Conservation (phyloP, 306 rosid species). For the Rosa multiflora region DNA sequence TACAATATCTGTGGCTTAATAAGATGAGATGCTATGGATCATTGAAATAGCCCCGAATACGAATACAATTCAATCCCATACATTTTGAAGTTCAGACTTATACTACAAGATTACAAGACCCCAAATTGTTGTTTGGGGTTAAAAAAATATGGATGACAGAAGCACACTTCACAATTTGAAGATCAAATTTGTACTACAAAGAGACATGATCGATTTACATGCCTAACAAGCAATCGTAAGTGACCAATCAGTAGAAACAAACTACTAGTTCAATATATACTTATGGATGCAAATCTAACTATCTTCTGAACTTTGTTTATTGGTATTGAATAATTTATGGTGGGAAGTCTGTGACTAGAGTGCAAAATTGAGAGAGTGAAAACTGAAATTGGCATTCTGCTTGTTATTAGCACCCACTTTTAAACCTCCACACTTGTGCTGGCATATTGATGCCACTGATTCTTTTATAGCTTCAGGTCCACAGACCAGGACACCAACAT, state of each 20-base stretch:
- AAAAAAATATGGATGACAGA: background rate
- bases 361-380: slow-evolving; percentile 81
- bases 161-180: slow-evolving; percentile 1
- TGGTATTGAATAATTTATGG: background rate
- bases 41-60: background rate
- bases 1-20: background rate
- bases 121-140: background rate
- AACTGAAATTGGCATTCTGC: slow-evolving; percentile 44
- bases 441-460: slow-evolving; percentile 55
- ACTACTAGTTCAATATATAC: background rate
- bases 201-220: background rate
- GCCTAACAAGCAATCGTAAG: background rate
- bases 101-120: background rate
- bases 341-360: slow-evolving; percentile 33
- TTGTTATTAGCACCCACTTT: slow-evolving; percentile 39
- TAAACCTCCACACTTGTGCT: slow-evolving; percentile 38
- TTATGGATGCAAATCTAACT: background rate
- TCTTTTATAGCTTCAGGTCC: slow-evolving; percentile 86
- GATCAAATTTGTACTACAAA: background rate
- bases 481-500: slow-evolving; percentile 68
- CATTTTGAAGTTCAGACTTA: background rate
- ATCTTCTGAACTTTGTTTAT: background rate
- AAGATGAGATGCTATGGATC: too few species aligned
- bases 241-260: background rate
- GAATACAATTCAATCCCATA: background rate